Conservation (phyloP, 306 rosid species). For the Vigna unguiculata region DNA sequence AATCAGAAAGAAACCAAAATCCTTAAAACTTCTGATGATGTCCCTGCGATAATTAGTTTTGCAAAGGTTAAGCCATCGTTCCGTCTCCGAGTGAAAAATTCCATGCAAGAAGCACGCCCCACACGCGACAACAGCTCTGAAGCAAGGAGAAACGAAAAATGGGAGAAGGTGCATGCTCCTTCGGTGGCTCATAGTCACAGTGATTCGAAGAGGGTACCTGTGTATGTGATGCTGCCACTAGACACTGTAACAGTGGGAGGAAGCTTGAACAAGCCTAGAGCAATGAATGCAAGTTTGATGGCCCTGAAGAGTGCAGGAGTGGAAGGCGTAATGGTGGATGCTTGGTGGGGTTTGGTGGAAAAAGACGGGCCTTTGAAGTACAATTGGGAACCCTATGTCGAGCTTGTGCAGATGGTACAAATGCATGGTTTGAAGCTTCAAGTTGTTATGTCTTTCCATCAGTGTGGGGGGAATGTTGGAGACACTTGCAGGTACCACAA, state of each 20-base stretch:
- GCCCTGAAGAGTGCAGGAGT: constrained; percentile 91
- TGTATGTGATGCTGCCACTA: constrained; percentile 87
- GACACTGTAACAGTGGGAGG: constrained; percentile 86
- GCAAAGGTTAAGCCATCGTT: constrained; percentile 52
- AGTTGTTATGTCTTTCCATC: constrained; percentile 97
- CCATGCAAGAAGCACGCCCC: constrained; percentile 49
- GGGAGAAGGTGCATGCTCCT: constrained; percentile 67
- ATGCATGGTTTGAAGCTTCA: constrained; percentile 92
- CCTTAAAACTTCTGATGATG: constrained; percentile 54
- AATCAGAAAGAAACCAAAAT: constrained; percentile 59
- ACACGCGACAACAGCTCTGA: constrained; percentile 34
- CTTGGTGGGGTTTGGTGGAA: constrained; percentile 99
- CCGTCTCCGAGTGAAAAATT: constrained; percentile 52
- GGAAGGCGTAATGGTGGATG: constrained; percentile 98
- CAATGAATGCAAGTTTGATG: constrained; percentile 92
- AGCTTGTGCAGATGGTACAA: constrained; percentile 88
- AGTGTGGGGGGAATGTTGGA: constrained; percentile 99
- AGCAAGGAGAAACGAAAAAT: constrained; percentile 40
- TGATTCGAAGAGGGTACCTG: constrained; percentile 66
- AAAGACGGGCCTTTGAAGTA: constrained; percentile 82
- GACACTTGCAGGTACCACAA: constrained; percentile 83
- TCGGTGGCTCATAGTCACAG: constrained; percentile 41
- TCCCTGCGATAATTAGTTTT: constrained; percentile 47
- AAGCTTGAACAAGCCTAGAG: constrained; percentile 72
- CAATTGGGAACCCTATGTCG: constrained; percentile 91